Evolutionary conservation across 2,329 filamentous ascomycete species (phyloP).

Genomic region (Nannizziopsis arthrosporioides): DNA sequence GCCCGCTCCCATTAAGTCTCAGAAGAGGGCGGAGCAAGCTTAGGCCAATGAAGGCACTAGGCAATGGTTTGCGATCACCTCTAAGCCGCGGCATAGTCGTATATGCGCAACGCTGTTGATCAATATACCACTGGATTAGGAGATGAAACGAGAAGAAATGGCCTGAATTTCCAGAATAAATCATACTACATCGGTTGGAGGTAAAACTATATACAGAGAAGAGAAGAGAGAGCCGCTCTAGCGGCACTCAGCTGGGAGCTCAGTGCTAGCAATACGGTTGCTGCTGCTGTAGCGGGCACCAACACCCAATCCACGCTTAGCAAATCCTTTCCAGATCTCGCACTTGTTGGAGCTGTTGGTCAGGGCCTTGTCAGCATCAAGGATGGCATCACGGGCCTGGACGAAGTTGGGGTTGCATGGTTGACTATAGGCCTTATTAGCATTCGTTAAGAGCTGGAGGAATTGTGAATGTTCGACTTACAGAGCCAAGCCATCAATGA

Average conservation of each 20-base stretch:
- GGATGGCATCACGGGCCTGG: slow-evolving; percentile 14
- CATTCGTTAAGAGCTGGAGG: background rate
- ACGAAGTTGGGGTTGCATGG: slow-evolving; percentile 15
- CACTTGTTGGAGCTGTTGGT: slow-evolving; percentile 11
- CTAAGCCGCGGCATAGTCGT: too few relatives aligned
- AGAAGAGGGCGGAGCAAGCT: too few relatives aligned
- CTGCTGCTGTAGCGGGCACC: slow-evolving; percentile 3
- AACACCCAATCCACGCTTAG: slow-evolving; percentile 13
- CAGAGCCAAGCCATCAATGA: slow-evolving; percentile 15
- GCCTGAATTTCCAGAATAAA: background rate
- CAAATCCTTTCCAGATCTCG: slow-evolving; percentile 12
- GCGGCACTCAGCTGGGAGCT: background rate
- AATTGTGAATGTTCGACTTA: slow-evolving; percentile 2
- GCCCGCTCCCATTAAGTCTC: too few relatives aligned
- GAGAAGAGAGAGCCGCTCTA: background rate
- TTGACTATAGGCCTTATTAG: background rate
- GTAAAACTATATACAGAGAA: slow-evolving; percentile 11
- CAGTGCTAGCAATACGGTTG: slow-evolving; percentile 8
- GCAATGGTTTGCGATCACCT: too few relatives aligned
- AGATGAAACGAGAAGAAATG: background rate
- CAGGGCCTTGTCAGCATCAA: slow-evolving; percentile 13
- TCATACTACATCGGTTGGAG: slow-evolving; percentile 1
- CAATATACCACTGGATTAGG: too few relatives aligned
- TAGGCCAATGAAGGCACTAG: too few relatives aligned
- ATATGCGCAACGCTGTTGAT: too few relatives aligned